phyloP scores from a whole-genome alignment of 2,329 filamentous ascomycete species.

The Botryotinia calthae region DNA sequence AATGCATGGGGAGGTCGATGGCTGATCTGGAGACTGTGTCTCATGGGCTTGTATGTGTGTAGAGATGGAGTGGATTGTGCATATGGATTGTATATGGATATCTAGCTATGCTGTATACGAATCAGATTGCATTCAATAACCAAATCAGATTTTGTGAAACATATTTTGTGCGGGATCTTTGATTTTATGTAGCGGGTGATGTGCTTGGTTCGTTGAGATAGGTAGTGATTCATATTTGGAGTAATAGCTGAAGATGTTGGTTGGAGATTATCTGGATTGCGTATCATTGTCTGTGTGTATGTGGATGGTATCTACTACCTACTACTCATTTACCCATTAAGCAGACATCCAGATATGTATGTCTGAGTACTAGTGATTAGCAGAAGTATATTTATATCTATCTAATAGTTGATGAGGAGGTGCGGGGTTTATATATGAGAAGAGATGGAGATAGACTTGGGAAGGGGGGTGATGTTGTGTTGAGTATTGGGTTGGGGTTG shows the following conservation, averaged over 20 bases:
- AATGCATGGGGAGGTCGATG: not conserved
- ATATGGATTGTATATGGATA: not conserved
- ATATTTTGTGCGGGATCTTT: not conserved
- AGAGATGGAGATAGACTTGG: not conserved
- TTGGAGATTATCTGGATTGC: not conserved
- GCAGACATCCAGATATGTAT: too few species aligned
- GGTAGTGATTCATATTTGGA: not conserved
- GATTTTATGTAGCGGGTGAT: not conserved
- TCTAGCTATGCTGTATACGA: not conserved
- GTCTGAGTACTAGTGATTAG: not conserved
- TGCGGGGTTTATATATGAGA: too few species aligned
- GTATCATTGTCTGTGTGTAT: not conserved
- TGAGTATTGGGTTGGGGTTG: not conserved
- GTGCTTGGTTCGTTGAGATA: not conserved
- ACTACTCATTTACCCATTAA: too few species aligned
- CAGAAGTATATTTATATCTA: not conserved
- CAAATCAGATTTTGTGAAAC: not conserved
- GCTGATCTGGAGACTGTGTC: not conserved
- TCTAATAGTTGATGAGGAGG: not conserved
- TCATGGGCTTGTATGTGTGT: not conserved
- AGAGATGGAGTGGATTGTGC: not conserved
- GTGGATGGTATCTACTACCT: not conserved
- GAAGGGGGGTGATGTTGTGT: not conserved
- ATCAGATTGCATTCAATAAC: not conserved
- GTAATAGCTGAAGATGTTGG: not conserved